These are phyloP conservation scores for Dichomitus squalens DNA, from an alignment of 1,284 basidiomycete genomes.

Conservation along the genomic window DNA sequence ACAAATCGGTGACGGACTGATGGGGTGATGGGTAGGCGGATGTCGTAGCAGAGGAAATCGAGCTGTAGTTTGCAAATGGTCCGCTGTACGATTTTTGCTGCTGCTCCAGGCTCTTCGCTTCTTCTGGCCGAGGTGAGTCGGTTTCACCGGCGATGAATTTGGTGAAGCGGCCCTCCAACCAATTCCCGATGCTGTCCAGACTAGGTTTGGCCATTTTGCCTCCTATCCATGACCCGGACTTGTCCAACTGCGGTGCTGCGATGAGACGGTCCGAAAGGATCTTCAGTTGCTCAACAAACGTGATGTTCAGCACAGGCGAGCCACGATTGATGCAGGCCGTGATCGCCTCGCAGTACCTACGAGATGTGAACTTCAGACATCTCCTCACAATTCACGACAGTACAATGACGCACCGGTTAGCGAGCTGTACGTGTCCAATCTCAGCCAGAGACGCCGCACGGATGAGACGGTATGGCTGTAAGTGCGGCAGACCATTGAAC, in stretches of 20 bases:
- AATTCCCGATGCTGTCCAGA: constrained; percentile 89
- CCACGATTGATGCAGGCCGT: constrained; percentile 64
- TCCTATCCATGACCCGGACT: constrained; percentile 80
- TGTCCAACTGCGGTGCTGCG: constrained; percentile 74
- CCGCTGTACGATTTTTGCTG: constrained; percentile 58
- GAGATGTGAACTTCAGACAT: neutral
- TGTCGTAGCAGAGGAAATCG: constrained; percentile 82
- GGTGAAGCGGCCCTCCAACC: constrained; percentile 93
- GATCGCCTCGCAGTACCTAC: constrained; percentile 94
- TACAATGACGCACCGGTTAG: constrained; percentile 59
- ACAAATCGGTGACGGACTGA: constrained; percentile 54
- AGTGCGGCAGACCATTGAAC: constrained; percentile 81
- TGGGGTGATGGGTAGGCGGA: constrained; percentile 75
- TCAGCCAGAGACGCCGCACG: constrained; percentile 82
- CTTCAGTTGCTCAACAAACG: constrained; percentile 78
- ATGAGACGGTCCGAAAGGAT: constrained; percentile 82
- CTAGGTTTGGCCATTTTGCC: constrained; percentile 86
- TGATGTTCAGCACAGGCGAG: constrained; percentile 70
- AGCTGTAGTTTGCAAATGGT: constrained; percentile 93
- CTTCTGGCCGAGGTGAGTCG: constrained; percentile 47
- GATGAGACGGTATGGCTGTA: constrained; percentile 89
- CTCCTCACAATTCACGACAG: neutral
- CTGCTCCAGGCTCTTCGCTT: constrained; percentile 43
- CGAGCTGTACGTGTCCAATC: constrained; percentile 72
- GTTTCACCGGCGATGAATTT: constrained; percentile 95